A percentile compares a stretch with the other conserved stretches of the same genome.
These are phyloP conservation scores for Thalassiosira exigua DNA, from an alignment of 352 stramenopile species.

Conservation along the genomic window DNA sequence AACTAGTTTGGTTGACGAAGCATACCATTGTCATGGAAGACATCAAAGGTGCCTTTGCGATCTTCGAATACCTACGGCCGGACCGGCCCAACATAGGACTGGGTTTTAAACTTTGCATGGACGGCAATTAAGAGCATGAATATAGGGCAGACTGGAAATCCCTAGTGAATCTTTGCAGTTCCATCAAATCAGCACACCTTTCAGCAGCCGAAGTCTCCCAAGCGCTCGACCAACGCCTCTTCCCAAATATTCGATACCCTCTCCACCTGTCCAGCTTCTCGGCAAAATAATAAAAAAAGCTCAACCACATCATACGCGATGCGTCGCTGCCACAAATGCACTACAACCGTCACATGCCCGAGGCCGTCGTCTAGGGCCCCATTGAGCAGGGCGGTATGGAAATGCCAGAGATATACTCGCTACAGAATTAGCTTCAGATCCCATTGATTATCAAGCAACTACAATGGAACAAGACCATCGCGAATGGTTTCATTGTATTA, in stretches of 20 bases:
- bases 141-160: neutral
- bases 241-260: slow-evolving; percentile 18
- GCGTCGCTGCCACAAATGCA: neutral
- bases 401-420: neutral
- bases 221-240: neutral
- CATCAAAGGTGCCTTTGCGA: slow-evolving; percentile 5
- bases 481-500: slow-evolving; percentile 12
- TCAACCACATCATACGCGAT: slow-evolving; percentile 3
- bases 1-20: neutral
- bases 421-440: slow-evolving; percentile 18
- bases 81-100: slow-evolving; percentile 27
- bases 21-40: slow-evolving; percentile 11
- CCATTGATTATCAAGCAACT: slow-evolving; percentile 10
- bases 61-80: slow-evolving; percentile 6
- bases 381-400: slow-evolving; percentile 31
- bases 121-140: slow-evolving; percentile 17
- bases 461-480: slow-evolving; percentile 1
- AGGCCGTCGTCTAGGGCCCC: slow-evolving; percentile 18
- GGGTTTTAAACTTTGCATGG: slow-evolving; percentile 2
- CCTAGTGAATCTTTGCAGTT: neutral
- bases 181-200: neutral
- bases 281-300: neutral
- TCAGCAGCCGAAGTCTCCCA: neutral
- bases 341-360: neutral
- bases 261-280: slow-evolving; percentile 4